Evolutionary conservation across 2,329 filamentous ascomycete genomes (phyloP).

Genomic region (Cadophora gregata): DNA sequence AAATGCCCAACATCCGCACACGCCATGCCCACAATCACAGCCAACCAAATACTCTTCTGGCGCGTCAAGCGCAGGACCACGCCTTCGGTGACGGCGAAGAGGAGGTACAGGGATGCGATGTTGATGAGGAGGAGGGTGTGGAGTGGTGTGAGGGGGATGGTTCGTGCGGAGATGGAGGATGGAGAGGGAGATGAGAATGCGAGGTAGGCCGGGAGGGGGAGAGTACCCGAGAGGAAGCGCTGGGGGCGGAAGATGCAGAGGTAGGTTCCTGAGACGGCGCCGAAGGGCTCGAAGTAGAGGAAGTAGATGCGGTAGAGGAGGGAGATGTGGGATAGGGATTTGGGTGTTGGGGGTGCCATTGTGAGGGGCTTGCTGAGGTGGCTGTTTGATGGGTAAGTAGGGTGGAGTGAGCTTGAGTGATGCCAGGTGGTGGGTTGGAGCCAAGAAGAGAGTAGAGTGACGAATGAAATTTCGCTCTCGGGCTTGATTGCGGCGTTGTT

Average conservation of each 20-base stretch:
- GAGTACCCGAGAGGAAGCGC: slow-evolving; percentile 33
- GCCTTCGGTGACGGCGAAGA: slow-evolving; percentile 44
- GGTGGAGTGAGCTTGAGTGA: neutral
- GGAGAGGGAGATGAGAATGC: slow-evolving; percentile 32
- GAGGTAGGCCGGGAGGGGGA: slow-evolving; percentile 31
- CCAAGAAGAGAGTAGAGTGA: no score
- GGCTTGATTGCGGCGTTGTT: no score
- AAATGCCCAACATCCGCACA: slow-evolving; percentile 43
- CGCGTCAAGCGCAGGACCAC: slow-evolving; percentile 40
- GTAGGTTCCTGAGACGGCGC: slow-evolving; percentile 36
- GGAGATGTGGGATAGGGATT: slow-evolving; percentile 24
- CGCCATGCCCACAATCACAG: slow-evolving; percentile 37
- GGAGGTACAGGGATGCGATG: slow-evolving; percentile 42
- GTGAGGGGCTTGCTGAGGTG: no score
- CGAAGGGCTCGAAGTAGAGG: slow-evolving; percentile 39
- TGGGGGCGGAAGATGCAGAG: slow-evolving; percentile 33
- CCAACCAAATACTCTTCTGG: slow-evolving; percentile 42
- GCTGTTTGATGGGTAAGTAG: neutral
- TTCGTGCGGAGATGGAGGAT: slow-evolving; percentile 26
- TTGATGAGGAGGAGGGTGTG: slow-evolving; percentile 41
- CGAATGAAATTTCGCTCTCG: no score
- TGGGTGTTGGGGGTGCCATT: neutral
- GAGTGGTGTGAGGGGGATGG: slow-evolving; percentile 33
- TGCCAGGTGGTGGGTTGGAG: neutral
- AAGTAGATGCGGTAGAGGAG: slow-evolving; percentile 39